These are phyloP conservation scores for Avena atlantica DNA, from an alignment of 176 grass and related monocot genomes.

Conservation along the genomic window DNA sequence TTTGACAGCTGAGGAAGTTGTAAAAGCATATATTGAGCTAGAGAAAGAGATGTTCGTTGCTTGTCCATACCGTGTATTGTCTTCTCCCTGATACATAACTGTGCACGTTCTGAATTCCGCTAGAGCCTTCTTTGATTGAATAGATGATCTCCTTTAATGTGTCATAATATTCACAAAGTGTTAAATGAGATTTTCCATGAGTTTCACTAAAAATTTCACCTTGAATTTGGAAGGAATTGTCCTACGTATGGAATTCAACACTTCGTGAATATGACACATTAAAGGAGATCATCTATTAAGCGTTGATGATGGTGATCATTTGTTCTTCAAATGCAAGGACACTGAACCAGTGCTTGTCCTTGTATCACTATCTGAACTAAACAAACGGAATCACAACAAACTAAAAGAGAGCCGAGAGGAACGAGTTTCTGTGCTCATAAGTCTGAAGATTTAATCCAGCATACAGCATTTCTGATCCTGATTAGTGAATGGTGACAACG, in stretches of 20 bases:
- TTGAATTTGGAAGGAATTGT: background rate
- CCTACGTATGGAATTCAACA: too few species aligned
- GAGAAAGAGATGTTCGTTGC: slow-evolving; percentile 2
- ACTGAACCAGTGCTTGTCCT: background rate
- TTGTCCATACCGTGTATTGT: slow-evolving; percentile 2
- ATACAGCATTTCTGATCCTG: background rate
- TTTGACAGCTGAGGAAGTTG: slow-evolving; percentile 6
- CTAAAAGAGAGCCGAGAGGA: too few species aligned
- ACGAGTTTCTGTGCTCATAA: too few species aligned
- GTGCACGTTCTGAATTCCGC: slow-evolving; percentile 1
- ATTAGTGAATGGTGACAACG: background rate
- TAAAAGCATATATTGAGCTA: slow-evolving; percentile 25
- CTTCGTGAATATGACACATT: too few species aligned
- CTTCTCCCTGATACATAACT: background rate
- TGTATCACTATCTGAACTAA: too few species aligned
- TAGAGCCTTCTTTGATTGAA: slow-evolving; percentile 12
- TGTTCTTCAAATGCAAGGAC: background rate
- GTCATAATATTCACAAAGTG: background rate
- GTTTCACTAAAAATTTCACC: background rate
- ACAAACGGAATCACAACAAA: too few species aligned
- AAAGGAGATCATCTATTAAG: too few species aligned
- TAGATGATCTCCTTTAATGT: background rate
- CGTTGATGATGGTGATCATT: background rate
- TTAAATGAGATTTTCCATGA: background rate
- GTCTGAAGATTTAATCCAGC: too few species aligned